Conservation (phyloP, 176 grass and related monocot species). For the Triticum turgidum region DNA sequence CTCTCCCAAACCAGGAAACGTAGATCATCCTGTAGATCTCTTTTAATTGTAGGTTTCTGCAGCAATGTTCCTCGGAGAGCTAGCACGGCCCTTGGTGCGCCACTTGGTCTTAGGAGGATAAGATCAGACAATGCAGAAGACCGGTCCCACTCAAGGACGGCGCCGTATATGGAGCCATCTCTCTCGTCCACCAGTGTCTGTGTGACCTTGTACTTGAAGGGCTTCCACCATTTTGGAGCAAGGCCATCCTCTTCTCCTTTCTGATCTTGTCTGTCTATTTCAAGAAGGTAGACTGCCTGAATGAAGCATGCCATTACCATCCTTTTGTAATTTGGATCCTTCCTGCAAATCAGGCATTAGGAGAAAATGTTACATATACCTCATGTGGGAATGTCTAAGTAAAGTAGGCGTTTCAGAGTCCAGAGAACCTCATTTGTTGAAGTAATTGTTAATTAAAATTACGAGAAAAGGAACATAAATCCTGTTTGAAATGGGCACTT, state of each 20-base stretch:
- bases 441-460: not conserved
- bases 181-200: conserved; percentile 70
- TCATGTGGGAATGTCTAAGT: not conserved
- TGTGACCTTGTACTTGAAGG: conserved; percentile 86
- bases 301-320: conserved; percentile 96
- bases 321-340: conserved; percentile 83
- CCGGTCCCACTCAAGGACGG: conserved; percentile 82
- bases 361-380: not conserved
- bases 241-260: conserved; percentile 59
- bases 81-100: conserved; percentile 67
- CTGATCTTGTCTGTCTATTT: conserved; percentile 84
- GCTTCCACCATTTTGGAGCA: conserved; percentile 90
- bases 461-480: not conserved
- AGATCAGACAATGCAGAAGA: conserved; percentile 73
- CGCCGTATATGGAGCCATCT: conserved; percentile 85
- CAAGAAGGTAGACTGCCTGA: conserved; percentile 82
- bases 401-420: not conserved
- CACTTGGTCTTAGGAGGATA: conserved; percentile 66
- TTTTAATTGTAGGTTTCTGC: conserved; percentile 64
- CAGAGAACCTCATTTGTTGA: not conserved
- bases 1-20: conserved; percentile 84
- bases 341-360: conserved; percentile 59
- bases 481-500: not conserved
- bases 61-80: conserved; percentile 83
- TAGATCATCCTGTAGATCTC: conserved; percentile 85